Conservation (phyloP, 164 flowering plant species). For the Nelumbo lutea region DNA sequence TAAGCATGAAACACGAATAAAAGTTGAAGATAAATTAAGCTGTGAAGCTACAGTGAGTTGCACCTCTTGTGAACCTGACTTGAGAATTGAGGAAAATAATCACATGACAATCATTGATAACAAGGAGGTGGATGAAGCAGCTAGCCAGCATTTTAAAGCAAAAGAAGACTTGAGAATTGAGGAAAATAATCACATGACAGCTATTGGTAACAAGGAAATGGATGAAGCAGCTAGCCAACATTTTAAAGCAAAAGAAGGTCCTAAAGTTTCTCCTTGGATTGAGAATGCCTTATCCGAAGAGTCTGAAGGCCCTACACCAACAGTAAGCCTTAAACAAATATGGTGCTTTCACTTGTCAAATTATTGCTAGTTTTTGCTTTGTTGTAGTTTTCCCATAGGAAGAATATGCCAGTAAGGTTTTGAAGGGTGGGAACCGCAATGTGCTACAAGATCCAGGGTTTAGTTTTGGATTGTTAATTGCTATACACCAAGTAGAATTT, state of each 20-base stretch:
- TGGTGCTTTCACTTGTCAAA: background rate
- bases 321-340: constrained; percentile 11
- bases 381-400: background rate
- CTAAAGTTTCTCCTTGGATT: constrained; percentile 3
- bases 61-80: constrained; percentile 7
- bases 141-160: too few species aligned
- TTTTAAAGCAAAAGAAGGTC: constrained; percentile 14
- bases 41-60: constrained; percentile 4
- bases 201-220: background rate
- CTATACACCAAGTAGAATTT: background rate
- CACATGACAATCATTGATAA: background rate
- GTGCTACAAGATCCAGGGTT: background rate
- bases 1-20: constrained; percentile 6
- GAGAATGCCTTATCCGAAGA: constrained; percentile 12
- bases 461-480: too few species aligned
- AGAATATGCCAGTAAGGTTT: background rate
- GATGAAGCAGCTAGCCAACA: constrained; percentile 11
- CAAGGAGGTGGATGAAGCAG: constrained; percentile 7
- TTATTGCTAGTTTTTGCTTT: background rate
- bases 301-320: constrained; percentile 1
- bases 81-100: constrained; percentile 2
- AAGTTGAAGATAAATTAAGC: constrained; percentile 15
- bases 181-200: background rate
- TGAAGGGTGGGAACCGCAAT: background rate
- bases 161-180: background rate